Evolutionary conservation across 2,329 filamentous ascomycete genomes (phyloP), one percentile per base, ranked within the genome.

Genomic region (Calonectria montana): DNA sequence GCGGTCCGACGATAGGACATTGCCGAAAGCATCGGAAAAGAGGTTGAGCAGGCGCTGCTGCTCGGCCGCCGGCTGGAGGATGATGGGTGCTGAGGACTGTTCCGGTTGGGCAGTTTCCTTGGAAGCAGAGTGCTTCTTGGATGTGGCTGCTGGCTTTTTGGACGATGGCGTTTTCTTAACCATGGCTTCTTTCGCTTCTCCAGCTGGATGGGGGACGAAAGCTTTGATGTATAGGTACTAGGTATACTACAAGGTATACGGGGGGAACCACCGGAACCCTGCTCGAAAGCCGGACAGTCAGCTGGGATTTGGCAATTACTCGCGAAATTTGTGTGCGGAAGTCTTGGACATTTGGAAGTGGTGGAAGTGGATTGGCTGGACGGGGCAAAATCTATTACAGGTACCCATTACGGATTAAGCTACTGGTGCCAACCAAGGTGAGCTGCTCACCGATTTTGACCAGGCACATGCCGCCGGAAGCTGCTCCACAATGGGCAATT

Each of bases 21-120:
- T 82, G 15, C 84, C 79, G 77, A 97, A 94, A 0, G 93, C 87
- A 72, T 89, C 84, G 70, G 88, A 88, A 84, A 97, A 98, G 73
- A 95, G 86, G 77, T 95, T 88, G 57, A 98, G 86, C 29, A 97
- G 87, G 41, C 89, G 85, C 81, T 96, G 94, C 80, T 95, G 93
- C 50, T 80, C 71, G 41, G 76, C 72, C 18, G 75, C 45, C 55
- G 62, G 61, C 35, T 79, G 76, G 65, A 75, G 63, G 73, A 55
- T 69, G 71, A n/a, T 43, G 72, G 70, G 47, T 65, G 59, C 41
- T 35, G 41, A 31, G 57, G 61, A 18, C 12, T 55, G 43, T 50
- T 66, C 68, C 35, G 62, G 41, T 35, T 67, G 63, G 67, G 55
- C 69, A 61, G 65, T 5, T 37, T 29, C 39, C 43, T 50, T 65